phyloP scores from a whole-genome alignment of 345 rosid species.

The Geranium rotundifolium region DNA sequence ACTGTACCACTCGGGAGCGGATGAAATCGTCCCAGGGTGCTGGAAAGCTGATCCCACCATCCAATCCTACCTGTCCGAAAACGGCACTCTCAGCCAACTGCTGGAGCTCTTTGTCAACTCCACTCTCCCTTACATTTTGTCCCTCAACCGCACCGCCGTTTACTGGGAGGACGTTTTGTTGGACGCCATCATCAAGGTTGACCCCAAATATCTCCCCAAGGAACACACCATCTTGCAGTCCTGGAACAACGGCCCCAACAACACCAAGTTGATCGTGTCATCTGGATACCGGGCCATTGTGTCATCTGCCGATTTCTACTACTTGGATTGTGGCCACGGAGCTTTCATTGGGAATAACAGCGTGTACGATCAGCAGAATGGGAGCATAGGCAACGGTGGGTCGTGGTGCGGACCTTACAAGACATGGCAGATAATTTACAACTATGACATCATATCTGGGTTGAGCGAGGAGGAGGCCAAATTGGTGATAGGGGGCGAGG shows the following conservation, averaged over 20 bases:
- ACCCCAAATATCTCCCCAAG: constrained; percentile 35
- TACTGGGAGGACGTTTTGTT: constrained; percentile 80
- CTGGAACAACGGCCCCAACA: constrained; percentile 62
- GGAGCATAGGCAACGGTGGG: constrained; percentile 26
- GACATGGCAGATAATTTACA: constrained; percentile 79
- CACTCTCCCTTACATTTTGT: constrained; percentile 49
- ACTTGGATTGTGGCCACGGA: constrained; percentile 81
- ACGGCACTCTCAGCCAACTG: constrained; percentile 57
- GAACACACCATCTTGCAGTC: constrained; percentile 65
- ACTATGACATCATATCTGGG: constrained; percentile 64
- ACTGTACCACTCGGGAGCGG: constrained; percentile 66
- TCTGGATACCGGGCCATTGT: constrained; percentile 69
- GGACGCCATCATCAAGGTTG: constrained; percentile 36
- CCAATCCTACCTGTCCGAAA: constrained; percentile 40
- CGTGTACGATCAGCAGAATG: constrained; percentile 33
- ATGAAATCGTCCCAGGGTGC: constrained; percentile 67
- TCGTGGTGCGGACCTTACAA: constrained; percentile 88
- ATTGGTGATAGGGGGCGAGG: constrained; percentile 80
- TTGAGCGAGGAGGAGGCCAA: constrained; percentile 52
- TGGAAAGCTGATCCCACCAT: constrained; percentile 69
- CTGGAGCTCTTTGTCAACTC: constrained; percentile 49
- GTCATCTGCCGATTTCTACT: constrained; percentile 73
- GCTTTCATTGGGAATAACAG: constrained; percentile 63
- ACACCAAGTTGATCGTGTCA: constrained; percentile 49
- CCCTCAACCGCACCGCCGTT: constrained; percentile 57